Conservation (phyloP, 768 basidiomycete species). For the Lentinula edodes region DNA sequence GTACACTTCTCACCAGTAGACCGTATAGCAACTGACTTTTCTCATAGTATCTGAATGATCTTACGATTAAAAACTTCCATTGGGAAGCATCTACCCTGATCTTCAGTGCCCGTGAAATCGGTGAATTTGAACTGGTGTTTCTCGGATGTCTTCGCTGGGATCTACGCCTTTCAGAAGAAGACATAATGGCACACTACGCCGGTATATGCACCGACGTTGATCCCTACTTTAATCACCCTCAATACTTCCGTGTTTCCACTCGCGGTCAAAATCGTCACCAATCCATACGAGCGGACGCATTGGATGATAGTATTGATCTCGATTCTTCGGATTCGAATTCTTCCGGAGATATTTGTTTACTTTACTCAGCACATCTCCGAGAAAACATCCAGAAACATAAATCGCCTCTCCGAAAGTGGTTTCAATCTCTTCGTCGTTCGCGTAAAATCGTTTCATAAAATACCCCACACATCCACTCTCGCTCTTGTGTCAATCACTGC, state of each 20-base stretch:
- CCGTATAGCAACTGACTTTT: neutral
- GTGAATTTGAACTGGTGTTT: slow-evolving; percentile 76
- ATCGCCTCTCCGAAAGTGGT: neutral
- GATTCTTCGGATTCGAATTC: neutral
- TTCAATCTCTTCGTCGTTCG: neutral
- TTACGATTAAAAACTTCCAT: slow-evolving; percentile 82
- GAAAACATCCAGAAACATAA: neutral
- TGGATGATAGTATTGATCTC: neutral
- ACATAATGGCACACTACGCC: slow-evolving; percentile 50
- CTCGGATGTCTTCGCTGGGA: slow-evolving; percentile 75
- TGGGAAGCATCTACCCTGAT: slow-evolving; percentile 83
- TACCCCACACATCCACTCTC: too few relatives aligned
- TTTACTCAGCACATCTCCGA: neutral
- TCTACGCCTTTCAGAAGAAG: slow-evolving; percentile 56
- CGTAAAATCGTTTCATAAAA: neutral
- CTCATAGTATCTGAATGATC: slow-evolving; percentile 75
- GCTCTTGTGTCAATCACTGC: too few relatives aligned
- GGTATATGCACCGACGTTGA: slow-evolving; percentile 12
- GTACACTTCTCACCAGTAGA: slow-evolving; percentile 12
- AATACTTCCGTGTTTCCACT: neutral
- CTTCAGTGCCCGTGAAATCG: slow-evolving; percentile 75
- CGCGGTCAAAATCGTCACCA: neutral
- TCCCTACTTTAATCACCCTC: slow-evolving; percentile 5
- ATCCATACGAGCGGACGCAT: neutral
- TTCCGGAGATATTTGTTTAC: neutral